Percentiles rank a stretch among this genome's conserved stretches.
Conservation (phyloP, 495 filamentous ascomycete genomes). For the Penicillium maclennaniae region DNA sequence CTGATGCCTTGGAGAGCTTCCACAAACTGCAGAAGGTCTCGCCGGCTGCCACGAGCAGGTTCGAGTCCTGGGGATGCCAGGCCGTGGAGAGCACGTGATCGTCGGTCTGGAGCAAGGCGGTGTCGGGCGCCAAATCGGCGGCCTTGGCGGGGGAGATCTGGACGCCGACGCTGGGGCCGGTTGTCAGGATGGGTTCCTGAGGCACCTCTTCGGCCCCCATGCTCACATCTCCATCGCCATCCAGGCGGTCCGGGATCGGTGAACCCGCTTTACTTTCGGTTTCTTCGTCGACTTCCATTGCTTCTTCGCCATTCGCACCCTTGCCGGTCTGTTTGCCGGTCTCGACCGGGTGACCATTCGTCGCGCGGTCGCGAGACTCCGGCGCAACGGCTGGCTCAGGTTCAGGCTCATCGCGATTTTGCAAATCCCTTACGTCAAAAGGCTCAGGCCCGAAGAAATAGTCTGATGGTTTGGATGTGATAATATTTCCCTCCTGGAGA, state of each 20-base stretch:
- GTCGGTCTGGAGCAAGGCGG: conserved; percentile 60
- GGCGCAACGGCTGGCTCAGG: conserved; percentile 36
- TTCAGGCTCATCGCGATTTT: conserved; percentile 29
- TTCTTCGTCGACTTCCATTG: conserved; percentile 45
- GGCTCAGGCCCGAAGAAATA: conserved; percentile 52
- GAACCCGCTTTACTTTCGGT: conserved; percentile 20
- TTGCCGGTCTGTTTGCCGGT: conserved; percentile 32
- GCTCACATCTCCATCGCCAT: conserved; percentile 44
- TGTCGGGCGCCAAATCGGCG: conserved; percentile 64
- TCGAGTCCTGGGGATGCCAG: conserved; percentile 76
- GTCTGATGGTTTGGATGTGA: conserved; percentile 32
- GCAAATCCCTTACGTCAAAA: conserved; percentile 30
- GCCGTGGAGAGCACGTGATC: conserved; percentile 65
- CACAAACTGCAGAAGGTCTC: conserved; percentile 78
- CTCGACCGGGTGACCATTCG: conserved; percentile 40
- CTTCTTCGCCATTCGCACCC: conserved; percentile 60
- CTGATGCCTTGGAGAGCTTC: conserved; percentile 52
- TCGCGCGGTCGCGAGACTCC: conserved; percentile 40
- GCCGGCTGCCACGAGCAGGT: conserved; percentile 68
- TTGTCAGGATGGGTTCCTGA: conserved; percentile 55
- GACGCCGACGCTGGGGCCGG: conserved; percentile 65
- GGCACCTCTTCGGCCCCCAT: conserved; percentile 45
- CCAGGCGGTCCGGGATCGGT: conserved; percentile 20
- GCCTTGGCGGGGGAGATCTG: conserved; percentile 54
- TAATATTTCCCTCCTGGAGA: conserved; percentile 42